phyloP scores from a whole-genome alignment of 1,284 basidiomycete genomes.

The Ustilago trichophora region DNA sequence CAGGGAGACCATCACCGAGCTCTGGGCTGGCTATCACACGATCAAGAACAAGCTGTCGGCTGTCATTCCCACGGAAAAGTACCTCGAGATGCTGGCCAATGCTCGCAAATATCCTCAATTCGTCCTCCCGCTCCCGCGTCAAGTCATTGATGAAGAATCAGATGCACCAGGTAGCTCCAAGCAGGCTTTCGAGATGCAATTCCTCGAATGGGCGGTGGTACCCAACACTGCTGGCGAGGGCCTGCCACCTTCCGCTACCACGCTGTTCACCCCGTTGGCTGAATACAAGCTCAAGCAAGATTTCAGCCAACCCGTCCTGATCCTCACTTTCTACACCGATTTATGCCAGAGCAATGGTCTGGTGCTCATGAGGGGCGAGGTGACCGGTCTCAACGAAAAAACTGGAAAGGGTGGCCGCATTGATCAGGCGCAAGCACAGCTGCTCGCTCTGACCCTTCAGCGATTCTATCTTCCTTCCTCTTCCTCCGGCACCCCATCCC shows the following conservation, averaged over 20 bases:
- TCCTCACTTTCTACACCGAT: conserved; percentile 92
- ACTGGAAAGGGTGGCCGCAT: conserved; percentile 70
- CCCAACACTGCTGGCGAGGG: conserved; percentile 21
- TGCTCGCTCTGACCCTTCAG: conserved; percentile 58
- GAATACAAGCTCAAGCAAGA: conserved; percentile 89
- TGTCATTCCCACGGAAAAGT: conserved; percentile 55
- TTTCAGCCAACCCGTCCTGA: conserved; percentile 90
- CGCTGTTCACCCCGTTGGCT: conserved; percentile 90
- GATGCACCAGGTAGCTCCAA: conserved; percentile 17
- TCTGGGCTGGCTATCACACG: conserved; percentile 64
- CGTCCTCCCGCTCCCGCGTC: conserved; percentile 59
- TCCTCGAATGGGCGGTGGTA: conserved; percentile 60
- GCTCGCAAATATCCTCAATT: conserved; percentile 60
- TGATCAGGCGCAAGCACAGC: conserved; percentile 57
- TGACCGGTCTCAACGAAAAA: conserved; percentile 72
- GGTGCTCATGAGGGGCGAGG: conserved; percentile 90
- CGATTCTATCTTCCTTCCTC: conserved; percentile 60
- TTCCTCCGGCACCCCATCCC: background rate
- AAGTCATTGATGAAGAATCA: conserved; percentile 36
- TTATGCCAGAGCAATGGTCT: conserved; percentile 80
- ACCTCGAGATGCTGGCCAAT: conserved; percentile 49
- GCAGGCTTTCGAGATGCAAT: conserved; percentile 63
- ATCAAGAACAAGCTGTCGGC: conserved; percentile 64
- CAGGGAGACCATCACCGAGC: conserved; percentile 51
- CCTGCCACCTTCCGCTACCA: conserved; percentile 39